These are phyloP conservation scores for Hymenoscyphus fructigenus DNA, from an alignment of 2,329 filamentous ascomycete species.

Conservation along the genomic window DNA sequence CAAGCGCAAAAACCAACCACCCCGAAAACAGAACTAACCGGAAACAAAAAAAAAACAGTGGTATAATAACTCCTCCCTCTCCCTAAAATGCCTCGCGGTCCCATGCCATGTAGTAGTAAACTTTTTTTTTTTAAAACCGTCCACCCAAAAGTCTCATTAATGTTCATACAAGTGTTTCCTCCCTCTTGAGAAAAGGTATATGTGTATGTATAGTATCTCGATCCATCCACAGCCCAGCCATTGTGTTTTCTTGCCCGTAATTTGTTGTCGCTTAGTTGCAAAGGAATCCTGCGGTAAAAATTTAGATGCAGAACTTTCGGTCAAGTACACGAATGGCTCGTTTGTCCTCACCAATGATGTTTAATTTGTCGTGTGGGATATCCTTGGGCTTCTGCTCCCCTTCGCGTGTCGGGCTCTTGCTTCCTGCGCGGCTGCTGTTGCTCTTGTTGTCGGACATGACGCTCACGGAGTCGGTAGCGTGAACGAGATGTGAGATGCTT, in stretches of 20 bases:
- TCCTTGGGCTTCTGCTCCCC: slow-evolving; percentile 46
- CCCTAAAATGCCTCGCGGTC: neutral
- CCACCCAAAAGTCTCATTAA: neutral
- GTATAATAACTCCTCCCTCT: slow-evolving; percentile 4
- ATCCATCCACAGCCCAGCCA: slow-evolving; percentile 3
- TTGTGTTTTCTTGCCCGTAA: neutral
- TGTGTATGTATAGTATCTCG: neutral
- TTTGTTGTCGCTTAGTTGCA: slow-evolving; percentile 7
- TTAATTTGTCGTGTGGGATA: slow-evolving; percentile 56
- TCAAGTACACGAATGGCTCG: slow-evolving; percentile 66
- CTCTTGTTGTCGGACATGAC: slow-evolving; percentile 34
- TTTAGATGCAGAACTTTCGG: slow-evolving; percentile 48
- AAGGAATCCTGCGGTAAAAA: slow-evolving; percentile 5
- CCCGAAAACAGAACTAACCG: neutral
- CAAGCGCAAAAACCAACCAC: neutral
- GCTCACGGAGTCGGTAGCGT: slow-evolving; percentile 31
- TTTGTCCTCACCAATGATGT: slow-evolving; percentile 57
- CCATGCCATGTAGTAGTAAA: neutral
- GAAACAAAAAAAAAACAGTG: slow-evolving; percentile 1
- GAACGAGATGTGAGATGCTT: slow-evolving; percentile 35
- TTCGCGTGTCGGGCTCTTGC: slow-evolving; percentile 24
- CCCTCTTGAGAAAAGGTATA: neutral
- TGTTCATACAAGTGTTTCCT: neutral
- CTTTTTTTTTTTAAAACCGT: neutral
- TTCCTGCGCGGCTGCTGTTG: slow-evolving; percentile 32